phyloP scores from a whole-genome alignment of 257 asterid species.

The Anisodus acutangulus region DNA sequence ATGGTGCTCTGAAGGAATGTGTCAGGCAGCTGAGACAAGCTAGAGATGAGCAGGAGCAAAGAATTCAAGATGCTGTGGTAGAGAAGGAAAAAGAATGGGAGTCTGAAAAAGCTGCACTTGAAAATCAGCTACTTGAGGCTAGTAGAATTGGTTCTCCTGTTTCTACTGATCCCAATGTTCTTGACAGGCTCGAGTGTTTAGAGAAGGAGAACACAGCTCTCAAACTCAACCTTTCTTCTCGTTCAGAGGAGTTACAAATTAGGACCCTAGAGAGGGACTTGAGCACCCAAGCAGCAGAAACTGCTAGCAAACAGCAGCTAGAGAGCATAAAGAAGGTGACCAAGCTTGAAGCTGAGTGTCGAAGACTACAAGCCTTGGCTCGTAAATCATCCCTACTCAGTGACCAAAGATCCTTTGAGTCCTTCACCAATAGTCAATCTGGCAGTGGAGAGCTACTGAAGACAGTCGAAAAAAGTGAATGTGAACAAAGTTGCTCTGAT shows the following conservation, averaged over 20 bases:
- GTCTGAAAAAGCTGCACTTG: constrained; percentile 45
- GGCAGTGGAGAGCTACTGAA: constrained; percentile 46
- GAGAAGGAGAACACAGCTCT: constrained; percentile 65
- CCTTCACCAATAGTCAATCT: constrained; percentile 52
- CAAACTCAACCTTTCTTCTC: constrained; percentile 53
- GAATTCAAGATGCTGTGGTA: constrained; percentile 42
- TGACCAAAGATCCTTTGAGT: constrained; percentile 51
- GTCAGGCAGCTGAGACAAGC: constrained; percentile 72
- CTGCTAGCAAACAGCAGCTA: constrained; percentile 73
- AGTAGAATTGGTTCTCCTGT: constrained; percentile 36
- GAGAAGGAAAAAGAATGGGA: constrained; percentile 56
- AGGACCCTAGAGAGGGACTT: constrained; percentile 66
- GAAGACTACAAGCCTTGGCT: constrained; percentile 49
- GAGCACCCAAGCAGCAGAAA: constrained; percentile 75
- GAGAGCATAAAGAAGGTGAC: constrained; percentile 65
- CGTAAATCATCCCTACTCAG: constrained; percentile 49
- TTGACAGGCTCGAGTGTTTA: constrained; percentile 40
- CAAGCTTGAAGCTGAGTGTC: constrained; percentile 60
- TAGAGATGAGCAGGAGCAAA: constrained; percentile 63
- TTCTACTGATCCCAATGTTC: constrained; percentile 39
- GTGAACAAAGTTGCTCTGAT: constrained; percentile 47
- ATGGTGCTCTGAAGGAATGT: constrained; percentile 79
- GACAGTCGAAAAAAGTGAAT: constrained; percentile 44
- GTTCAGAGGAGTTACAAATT: constrained; percentile 54
- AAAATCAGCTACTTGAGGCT: constrained; percentile 54